Evolutionary conservation across 257 asterid genomes (phyloP), one percentile per base, ranked within the genome.

Genomic region (Lycium ferocissimum): DNA sequence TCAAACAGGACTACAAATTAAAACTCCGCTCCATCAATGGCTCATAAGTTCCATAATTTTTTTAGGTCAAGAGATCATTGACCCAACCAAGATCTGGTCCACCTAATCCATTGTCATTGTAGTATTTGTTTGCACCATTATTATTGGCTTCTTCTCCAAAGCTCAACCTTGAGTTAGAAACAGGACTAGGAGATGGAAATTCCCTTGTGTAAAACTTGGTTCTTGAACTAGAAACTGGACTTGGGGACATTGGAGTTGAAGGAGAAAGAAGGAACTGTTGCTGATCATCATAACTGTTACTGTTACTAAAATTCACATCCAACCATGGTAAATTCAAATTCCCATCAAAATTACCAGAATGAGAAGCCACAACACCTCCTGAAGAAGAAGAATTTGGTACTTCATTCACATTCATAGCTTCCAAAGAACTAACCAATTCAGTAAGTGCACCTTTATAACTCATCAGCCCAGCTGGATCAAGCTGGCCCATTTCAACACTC

Each of bases 11-110:
- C 67, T 83, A 72, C 61, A 18, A 56, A 79, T 51, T 40, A 69
- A 15, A 20, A 26, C 33, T 26, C 33, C 33, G 33, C 33, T 47
- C 51, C 6, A 54, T 59, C 6, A 47, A 69, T 56, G 65, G 81
- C 49, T 84, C 81, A 69, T 47, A 53, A 22, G 56, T 7, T 26
- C 70, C 57, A 57, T 80, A 2, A 40, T 58, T n/a, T 9, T 56
- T 61, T 90, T 10, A 95, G 79, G 98, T 96, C 47, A 96, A 90
- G n/a, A 96, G 92, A 91, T 94, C 99, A 87, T 96, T 96, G 59
- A 96, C 98, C 99, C 99, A 96, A 9, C 93, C 97, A 10, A 96
- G 91, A 92, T 96, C 98, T 2, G 98, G 98, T 72, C 96, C 99
- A 72, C 87, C 89, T 84, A 85, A 66, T n/a, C 73, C 95, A 82